phyloP scores from a whole-genome alignment of 768 basidiomycete species.

The Cystoderma amianthinum region DNA sequence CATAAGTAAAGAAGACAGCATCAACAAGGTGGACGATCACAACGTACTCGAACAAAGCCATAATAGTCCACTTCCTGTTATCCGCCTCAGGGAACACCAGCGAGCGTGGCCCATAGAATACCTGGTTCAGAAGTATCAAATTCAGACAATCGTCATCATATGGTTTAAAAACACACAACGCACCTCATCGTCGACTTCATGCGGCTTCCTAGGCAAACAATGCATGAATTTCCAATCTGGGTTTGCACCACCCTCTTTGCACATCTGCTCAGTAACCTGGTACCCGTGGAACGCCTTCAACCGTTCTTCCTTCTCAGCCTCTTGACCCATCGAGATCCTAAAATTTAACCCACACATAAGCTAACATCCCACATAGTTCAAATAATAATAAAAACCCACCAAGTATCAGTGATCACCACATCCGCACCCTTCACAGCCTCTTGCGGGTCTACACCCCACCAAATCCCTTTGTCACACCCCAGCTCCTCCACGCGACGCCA shows the following conservation, averaged over 20 bases:
- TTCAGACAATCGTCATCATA: too few relatives aligned
- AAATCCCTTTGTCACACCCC: slow-evolving; percentile 64
- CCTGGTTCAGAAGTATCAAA: too few relatives aligned
- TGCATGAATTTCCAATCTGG: slow-evolving; percentile 93
- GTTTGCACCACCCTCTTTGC: slow-evolving; percentile 74
- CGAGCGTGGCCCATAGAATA: slow-evolving; percentile 90
- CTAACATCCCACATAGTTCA: neutral
- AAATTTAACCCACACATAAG: neutral
- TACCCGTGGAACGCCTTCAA: slow-evolving; percentile 85
- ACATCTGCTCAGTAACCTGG: slow-evolving; percentile 88
- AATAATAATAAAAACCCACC: slow-evolving; percentile 39
- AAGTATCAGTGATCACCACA: slow-evolving; percentile 96
- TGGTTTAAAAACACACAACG: too few relatives aligned
- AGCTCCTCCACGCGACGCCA: slow-evolving; percentile 78
- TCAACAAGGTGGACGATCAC: slow-evolving; percentile 5
- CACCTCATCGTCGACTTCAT: slow-evolving; percentile 96
- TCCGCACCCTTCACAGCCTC: slow-evolving; percentile 89
- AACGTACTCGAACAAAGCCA: slow-evolving; percentile 85
- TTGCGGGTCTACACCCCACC: slow-evolving; percentile 71
- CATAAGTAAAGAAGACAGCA: slow-evolving; percentile 7
- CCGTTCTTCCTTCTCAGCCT: slow-evolving; percentile 85
- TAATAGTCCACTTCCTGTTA: slow-evolving; percentile 96
- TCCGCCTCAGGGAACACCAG: slow-evolving; percentile 93
- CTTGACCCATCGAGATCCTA: slow-evolving; percentile 99
- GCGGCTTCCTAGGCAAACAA: slow-evolving; percentile 85